Evolutionary conservation across 1,284 basidiomycete species (phyloP).

Genomic region (Rhodotorula glutinis): DNA sequence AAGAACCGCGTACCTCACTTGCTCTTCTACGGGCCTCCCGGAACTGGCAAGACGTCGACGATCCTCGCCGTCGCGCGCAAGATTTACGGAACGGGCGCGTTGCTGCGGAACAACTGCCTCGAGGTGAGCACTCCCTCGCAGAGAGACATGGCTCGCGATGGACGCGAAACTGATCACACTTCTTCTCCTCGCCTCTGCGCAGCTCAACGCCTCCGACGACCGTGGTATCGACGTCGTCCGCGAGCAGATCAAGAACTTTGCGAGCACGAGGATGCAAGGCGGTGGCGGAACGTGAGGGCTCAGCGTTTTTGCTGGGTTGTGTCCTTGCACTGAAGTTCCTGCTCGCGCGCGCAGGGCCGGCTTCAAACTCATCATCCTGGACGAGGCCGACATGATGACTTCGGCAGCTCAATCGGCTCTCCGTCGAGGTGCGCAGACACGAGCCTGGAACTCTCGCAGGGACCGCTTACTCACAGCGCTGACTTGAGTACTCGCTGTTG

Average conservation of each 20-base stretch:
- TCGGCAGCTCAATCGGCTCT: constrained; percentile 94
- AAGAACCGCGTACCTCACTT: constrained; percentile 92
- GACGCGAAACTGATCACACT: background rate
- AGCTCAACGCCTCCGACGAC: constrained; percentile 97
- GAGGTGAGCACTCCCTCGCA: constrained; percentile 60
- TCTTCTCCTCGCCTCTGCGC: background rate
- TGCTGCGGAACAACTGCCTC: constrained; percentile 76
- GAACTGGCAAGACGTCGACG: constrained; percentile 94
- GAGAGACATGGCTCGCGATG: background rate
- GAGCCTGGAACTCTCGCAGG: no score
- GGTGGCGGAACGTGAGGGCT: constrained; percentile 46
- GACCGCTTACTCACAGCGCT: no score
- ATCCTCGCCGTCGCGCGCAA: constrained; percentile 93
- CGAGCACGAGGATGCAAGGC: constrained; percentile 85
- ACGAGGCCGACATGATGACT: constrained; percentile 99
- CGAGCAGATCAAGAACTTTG: constrained; percentile 98
- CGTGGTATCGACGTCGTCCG: constrained; percentile 97
- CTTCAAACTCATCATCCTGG: constrained; percentile 96
- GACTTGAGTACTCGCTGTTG: no score
- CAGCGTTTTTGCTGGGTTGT: no score
- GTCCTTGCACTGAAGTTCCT: no score
- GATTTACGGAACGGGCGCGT: constrained; percentile 67
- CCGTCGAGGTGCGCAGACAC: constrained; percentile 59
- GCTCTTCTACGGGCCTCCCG: constrained; percentile 96
- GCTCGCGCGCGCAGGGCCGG: constrained; percentile 60